A percentile compares a stretch with the other conserved stretches of the same genome.
Conservation (phyloP, 768 basidiomycete species). For the Mrakia frigida region DNA sequence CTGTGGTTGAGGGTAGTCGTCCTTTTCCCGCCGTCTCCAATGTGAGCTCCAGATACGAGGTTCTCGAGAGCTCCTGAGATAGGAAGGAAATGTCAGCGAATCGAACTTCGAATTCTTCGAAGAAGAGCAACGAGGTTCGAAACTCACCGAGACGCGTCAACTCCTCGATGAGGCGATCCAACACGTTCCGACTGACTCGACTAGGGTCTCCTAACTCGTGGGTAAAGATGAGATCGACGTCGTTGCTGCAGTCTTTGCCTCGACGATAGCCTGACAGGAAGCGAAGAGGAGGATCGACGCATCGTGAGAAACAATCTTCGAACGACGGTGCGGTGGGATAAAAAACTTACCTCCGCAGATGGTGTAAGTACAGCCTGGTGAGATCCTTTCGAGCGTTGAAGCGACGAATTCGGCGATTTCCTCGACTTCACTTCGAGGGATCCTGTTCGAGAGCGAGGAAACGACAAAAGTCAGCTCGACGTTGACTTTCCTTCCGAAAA, state of each 20-base stretch:
- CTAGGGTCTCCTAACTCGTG: slow-evolving; percentile 57
- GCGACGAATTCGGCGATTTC: slow-evolving; percentile 66
- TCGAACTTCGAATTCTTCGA: no score
- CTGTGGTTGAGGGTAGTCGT: slow-evolving; percentile 81
- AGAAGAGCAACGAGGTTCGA: no score
- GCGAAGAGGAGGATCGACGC: not conserved
- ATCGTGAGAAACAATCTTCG: not conserved
- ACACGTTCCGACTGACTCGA: slow-evolving; percentile 59
- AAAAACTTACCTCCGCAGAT: slow-evolving; percentile 67
- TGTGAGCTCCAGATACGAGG: slow-evolving; percentile 28
- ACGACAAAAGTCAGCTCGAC: slow-evolving; percentile 20
- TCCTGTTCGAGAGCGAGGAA: slow-evolving; percentile 48
- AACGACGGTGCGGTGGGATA: not conserved
- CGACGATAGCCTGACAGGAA: slow-evolving; percentile 62
- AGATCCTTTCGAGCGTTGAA: slow-evolving; percentile 59
- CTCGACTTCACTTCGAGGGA: slow-evolving; percentile 70
- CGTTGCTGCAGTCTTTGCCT: slow-evolving; percentile 73
- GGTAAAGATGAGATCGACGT: slow-evolving; percentile 84
- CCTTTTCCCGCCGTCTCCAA: slow-evolving; percentile 45
- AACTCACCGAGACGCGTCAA: slow-evolving; percentile 57
- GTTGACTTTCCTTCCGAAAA: not conserved
- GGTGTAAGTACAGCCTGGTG: slow-evolving; percentile 64
- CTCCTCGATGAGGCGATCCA: slow-evolving; percentile 46
- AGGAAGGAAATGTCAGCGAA: slow-evolving; percentile 19
- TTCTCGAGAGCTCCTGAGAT: slow-evolving; percentile 21